These are phyloP conservation scores for Alternaria dauci DNA, from an alignment of 2,329 filamentous ascomycete genomes.

Conservation along the genomic window DNA sequence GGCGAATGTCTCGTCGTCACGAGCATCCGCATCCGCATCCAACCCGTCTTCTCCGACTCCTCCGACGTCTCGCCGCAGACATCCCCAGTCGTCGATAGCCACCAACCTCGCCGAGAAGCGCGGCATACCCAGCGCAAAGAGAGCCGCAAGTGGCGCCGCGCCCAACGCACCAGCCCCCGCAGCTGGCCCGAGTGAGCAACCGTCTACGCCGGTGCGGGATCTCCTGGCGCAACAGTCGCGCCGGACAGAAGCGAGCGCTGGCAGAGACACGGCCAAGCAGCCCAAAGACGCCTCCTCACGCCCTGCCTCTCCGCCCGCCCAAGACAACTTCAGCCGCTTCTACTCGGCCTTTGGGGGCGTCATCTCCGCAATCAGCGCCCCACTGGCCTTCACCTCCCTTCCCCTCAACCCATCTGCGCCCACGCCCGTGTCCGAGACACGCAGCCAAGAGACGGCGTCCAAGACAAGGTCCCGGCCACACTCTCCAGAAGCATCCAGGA, in stretches of 20 bases:
- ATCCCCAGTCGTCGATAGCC: slow-evolving; percentile 80
- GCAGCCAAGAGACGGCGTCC: slow-evolving; percentile 29
- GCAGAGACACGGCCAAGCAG: slow-evolving; percentile 26
- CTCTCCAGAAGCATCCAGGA: slow-evolving; percentile 42
- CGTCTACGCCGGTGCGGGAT: slow-evolving; percentile 43
- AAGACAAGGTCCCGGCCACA: slow-evolving; percentile 35
- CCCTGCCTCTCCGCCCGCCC: slow-evolving; percentile 50
- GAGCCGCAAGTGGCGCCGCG: slow-evolving; percentile 73
- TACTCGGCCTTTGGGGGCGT: slow-evolving; percentile 91
- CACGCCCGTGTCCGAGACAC: slow-evolving; percentile 38
- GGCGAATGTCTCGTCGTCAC: slow-evolving; percentile 29
- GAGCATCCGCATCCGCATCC: slow-evolving; percentile 40
- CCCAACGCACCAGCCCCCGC: slow-evolving; percentile 77
- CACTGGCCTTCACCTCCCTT: slow-evolving; percentile 89
- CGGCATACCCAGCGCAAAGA: slow-evolving; percentile 69
- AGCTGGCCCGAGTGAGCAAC: slow-evolving; percentile 58
- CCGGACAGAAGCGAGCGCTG: slow-evolving; percentile 32
- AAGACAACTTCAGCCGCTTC: slow-evolving; percentile 88
- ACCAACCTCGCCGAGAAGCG: slow-evolving; percentile 87
- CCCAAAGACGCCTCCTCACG: slow-evolving; percentile 18
- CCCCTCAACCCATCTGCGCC: slow-evolving; percentile 64
- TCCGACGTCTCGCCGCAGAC: slow-evolving; percentile 55
- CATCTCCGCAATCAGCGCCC: slow-evolving; percentile 87
- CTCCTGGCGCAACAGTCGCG: slow-evolving; percentile 44
- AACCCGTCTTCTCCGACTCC: slow-evolving; percentile 50